A percentile compares a stretch with the other conserved stretches of the same genome.
Evolutionary conservation across 345 rosid genomes (phyloP).

Genomic region (Heritiera fomes): DNA sequence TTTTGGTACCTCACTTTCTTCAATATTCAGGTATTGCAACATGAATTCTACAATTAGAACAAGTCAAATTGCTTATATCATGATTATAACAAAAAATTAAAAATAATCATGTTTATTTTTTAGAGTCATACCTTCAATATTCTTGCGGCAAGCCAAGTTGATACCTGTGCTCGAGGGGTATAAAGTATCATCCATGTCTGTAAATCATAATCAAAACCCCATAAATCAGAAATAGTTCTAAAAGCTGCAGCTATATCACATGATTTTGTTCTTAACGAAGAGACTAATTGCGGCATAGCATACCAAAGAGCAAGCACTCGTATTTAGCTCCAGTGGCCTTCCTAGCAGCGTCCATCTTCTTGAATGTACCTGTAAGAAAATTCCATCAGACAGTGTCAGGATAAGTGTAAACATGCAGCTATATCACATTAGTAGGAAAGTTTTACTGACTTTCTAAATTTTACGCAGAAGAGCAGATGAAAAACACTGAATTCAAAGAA

Average conservation of each 20-base stretch:
- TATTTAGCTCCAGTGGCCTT: constrained; percentile 43
- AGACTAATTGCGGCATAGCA: background rate
- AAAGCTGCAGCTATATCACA: background rate
- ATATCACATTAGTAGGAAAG: background rate
- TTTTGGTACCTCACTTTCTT: constrained; percentile 79
- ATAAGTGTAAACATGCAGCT: background rate
- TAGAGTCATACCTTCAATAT: constrained; percentile 63
- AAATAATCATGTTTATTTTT: background rate
- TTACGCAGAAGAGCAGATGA: constrained; percentile 13
- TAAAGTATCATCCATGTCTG: constrained; percentile 90
- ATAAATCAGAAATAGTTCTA: constrained; percentile 13
- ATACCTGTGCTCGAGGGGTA: constrained; percentile 75
- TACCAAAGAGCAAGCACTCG: constrained; percentile 89
- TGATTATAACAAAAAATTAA: background rate
- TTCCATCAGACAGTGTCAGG: background rate
- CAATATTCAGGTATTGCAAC: constrained; percentile 62
- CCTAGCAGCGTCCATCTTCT: constrained; percentile 56
- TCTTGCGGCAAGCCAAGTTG: constrained; percentile 82
- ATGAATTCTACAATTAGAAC: constrained; percentile 59
- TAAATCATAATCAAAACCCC: constrained; percentile 14
- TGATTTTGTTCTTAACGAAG: background rate
- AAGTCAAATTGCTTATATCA: background rate
- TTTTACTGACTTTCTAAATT: background rate
- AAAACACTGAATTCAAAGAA: background rate
- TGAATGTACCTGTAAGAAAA: constrained; percentile 32